Evolutionary conservation across 2,329 filamentous ascomycete genomes (phyloP).

Genomic region (Chaetomiaceae sp.): DNA sequence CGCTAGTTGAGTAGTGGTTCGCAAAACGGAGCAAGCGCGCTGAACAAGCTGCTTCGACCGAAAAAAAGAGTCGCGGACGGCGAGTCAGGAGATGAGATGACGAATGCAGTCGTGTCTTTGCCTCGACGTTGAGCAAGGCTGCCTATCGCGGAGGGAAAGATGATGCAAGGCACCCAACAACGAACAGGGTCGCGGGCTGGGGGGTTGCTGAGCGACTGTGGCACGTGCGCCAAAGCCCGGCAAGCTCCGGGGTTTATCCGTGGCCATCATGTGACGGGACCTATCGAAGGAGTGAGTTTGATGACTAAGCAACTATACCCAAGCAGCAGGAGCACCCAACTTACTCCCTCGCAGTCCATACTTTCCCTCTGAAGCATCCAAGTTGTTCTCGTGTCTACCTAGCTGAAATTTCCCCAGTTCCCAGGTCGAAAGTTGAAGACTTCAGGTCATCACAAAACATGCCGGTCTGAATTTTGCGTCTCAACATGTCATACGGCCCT

Average conservation of each 20-base stretch:
- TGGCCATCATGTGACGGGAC: slow-evolving; percentile 23
- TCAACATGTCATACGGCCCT: slow-evolving; percentile 52
- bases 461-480: too few relatives aligned
- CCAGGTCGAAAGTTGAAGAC: too few relatives aligned
- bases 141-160: slow-evolving; percentile 23
- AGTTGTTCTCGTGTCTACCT: too few relatives aligned
- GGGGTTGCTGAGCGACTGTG: background rate
- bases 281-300: background rate
- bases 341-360: too few relatives aligned
- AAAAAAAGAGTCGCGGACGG: background rate
- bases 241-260: slow-evolving; percentile 16
- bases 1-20: background rate
- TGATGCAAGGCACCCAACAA: slow-evolving; percentile 26
- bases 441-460: too few relatives aligned
- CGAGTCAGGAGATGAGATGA: slow-evolving; percentile 3
- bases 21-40: too few relatives aligned
- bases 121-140: slow-evolving; percentile 17
- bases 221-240: slow-evolving; percentile 4
- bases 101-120: slow-evolving; percentile 7
- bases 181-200: slow-evolving; percentile 10
- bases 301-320: slow-evolving; percentile 8
- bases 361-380: too few relatives aligned
- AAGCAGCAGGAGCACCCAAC: too few relatives aligned
- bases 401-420: too few relatives aligned
- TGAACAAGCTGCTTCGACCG: background rate